Evolutionary conservation across 192 early-diverging fungal species (phyloP).

Genomic region (Chytriomyces confervae): DNA sequence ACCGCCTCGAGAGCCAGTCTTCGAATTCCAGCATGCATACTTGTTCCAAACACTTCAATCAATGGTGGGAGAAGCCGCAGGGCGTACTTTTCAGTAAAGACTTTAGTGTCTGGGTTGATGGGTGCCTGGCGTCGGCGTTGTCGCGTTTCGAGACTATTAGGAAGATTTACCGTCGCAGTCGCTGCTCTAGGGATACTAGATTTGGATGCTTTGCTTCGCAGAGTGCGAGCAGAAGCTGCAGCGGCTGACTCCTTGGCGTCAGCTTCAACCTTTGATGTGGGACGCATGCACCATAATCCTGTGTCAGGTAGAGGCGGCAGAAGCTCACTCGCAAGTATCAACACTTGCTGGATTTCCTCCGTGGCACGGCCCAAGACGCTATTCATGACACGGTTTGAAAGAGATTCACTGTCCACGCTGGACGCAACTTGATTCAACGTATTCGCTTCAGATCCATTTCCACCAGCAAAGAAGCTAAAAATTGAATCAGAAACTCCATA

Average conservation of each 20-base stretch:
- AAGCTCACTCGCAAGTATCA: slow-evolving; percentile 62
- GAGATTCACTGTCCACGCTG: neutral
- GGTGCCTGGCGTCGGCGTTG: neutral
- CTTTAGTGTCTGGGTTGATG: neutral
- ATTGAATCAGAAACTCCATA: slow-evolving; percentile 3
- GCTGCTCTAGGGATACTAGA: neutral
- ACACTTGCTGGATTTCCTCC: slow-evolving; percentile 63
- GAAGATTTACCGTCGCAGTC: no score
- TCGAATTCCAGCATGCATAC: slow-evolving; percentile 67
- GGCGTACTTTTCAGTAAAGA: slow-evolving; percentile 43
- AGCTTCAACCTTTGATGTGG: no score
- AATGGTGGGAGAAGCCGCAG: slow-evolving; percentile 69
- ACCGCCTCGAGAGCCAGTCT: slow-evolving; percentile 60
- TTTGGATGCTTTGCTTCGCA: neutral
- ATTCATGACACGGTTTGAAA: slow-evolving; percentile 21
- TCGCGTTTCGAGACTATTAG: slow-evolving; percentile 17
- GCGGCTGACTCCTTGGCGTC: neutral
- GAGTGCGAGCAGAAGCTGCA: neutral
- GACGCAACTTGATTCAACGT: slow-evolving; percentile 40
- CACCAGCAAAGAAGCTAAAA: slow-evolving; percentile 19
- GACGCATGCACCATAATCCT: slow-evolving; percentile 44
- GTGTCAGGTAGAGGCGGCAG: slow-evolving; percentile 65
- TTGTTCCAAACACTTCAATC: slow-evolving; percentile 72
- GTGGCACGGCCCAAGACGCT: neutral
- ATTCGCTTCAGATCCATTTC: slow-evolving; percentile 35